phyloP scores from a whole-genome alignment of 768 basidiomycete genomes.

The Kwoniella newhampshirensis region DNA sequence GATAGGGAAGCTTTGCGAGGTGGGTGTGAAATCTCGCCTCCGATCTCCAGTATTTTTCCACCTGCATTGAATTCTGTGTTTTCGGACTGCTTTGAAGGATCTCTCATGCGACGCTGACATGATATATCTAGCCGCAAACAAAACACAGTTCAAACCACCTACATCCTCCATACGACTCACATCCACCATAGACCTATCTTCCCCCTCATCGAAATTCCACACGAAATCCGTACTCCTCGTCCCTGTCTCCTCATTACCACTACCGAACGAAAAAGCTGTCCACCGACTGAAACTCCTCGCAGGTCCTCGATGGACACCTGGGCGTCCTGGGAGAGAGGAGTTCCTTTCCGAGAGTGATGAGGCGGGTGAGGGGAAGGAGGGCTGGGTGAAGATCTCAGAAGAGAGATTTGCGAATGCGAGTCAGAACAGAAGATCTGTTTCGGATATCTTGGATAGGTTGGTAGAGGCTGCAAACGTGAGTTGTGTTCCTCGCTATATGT shows the following conservation, averaged over 20 bases:
- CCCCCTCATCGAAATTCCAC: constrained; percentile 73
- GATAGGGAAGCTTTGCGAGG: constrained; percentile 85
- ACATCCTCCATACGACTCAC: constrained; percentile 57
- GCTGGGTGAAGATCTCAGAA: constrained; percentile 86
- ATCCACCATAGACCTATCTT: constrained; percentile 65
- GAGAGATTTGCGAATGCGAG: constrained; percentile 77
- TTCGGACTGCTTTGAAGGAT: too few relatives aligned
- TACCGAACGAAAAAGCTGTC: constrained; percentile 64
- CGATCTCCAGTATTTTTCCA: not conserved
- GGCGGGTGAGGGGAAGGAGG: constrained; percentile 57
- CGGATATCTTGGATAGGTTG: constrained; percentile 76
- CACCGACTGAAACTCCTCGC: constrained; percentile 88
- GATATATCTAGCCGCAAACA: constrained; percentile 72
- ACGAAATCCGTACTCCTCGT: constrained; percentile 71
- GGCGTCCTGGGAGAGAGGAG: constrained; percentile 41
- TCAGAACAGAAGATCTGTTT: constrained; percentile 94
- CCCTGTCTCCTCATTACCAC: constrained; percentile 70
- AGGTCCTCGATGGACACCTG: constrained; percentile 77
- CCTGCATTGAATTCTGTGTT: too few relatives aligned
- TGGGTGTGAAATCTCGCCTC: constrained; percentile 54
- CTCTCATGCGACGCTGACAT: not conserved
- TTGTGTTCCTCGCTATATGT: constrained; percentile 17
- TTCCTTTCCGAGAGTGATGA: constrained; percentile 8
- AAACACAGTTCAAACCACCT: constrained; percentile 72
- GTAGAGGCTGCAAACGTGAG: constrained; percentile 82